Base-by-base conservation (phyloP, 306 rosid species). In the Cucurbita moschata region DNA sequence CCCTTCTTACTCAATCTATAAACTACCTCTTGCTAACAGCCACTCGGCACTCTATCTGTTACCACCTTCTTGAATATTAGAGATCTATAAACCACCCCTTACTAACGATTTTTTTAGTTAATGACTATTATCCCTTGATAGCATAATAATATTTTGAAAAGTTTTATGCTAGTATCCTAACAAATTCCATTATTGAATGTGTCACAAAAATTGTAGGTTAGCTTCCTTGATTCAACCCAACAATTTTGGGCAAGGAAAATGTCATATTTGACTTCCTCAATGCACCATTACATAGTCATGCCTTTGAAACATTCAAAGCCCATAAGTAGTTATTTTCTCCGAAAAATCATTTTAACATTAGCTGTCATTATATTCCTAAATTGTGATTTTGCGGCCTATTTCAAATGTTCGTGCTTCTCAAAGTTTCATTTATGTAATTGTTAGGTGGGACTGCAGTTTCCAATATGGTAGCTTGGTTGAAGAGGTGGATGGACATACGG, bases 401-500 rank as follows among this genome's bases (percentile, higher is more conserved):
- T 38, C 21, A 42, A 51, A 47, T 44, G n/a, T 16, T 59, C 35
- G 43, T 51, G 53, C 64, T 75, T 63, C 58, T 75, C 8, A 63
- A 8, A 59, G 59, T 55, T 61, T 75, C 78, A 7, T 74, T 73
- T 74, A 56, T 75, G 77, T 37, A 70, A 74, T 81, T 35, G 57
- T 66, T 88, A 94, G 99, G 95, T 94, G 99, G 99, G 99, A 94
- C 81, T 86, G 99, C 86, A 89, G 89, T 82, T 94, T 94, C 83
- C 92, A 77, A 70, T 60, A 84, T 65, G 99, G 99, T 78, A 94
- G 97, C 76, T 84, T 94, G 82, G 99, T 94, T 64, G 99, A 94
- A 88, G 99, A 94, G 82, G 99, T 94, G 79, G 99, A 94, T 80
- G 99, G 99, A 76, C 99, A 94, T 77, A 94, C 99, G 1, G 99